These are phyloP conservation scores for Orobanche coerulescens DNA, from an alignment of 257 asterid genomes.

Conservation along the genomic window DNA sequence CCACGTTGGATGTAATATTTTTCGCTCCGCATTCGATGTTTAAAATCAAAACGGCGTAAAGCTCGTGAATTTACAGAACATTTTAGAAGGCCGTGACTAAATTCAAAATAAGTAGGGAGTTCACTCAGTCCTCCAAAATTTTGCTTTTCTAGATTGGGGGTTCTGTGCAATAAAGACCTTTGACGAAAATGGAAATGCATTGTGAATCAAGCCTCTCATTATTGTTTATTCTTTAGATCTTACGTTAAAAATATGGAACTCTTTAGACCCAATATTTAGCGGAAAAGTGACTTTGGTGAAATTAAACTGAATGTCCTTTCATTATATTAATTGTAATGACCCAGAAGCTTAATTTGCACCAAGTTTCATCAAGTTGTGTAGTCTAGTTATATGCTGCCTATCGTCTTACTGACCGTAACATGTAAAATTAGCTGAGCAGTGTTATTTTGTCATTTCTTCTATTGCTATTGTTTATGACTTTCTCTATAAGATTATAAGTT, in stretches of 20 bases:
- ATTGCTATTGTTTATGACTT: slow-evolving; percentile 12
- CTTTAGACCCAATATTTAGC: background rate
- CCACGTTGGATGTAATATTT: too few relatives aligned
- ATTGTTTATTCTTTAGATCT: background rate
- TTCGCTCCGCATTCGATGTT: too few relatives aligned
- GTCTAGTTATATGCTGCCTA: background rate
- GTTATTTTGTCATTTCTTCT: background rate
- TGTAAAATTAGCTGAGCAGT: slow-evolving; percentile 4
- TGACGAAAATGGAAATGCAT: background rate
- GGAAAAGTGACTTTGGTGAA: background rate
- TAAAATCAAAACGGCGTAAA: too few relatives aligned
- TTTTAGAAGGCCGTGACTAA: too few relatives aligned
- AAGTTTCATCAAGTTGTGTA: slow-evolving; percentile 1
- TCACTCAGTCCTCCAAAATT: background rate
- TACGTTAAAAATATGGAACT: background rate
- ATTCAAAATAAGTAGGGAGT: background rate
- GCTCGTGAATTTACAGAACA: too few relatives aligned
- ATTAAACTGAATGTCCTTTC: background rate
- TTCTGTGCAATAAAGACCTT: background rate
- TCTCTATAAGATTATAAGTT: slow-evolving; percentile 12
- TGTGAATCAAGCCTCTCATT: background rate
- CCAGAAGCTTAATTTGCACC: background rate
- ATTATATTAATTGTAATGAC: background rate
- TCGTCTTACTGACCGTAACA: slow-evolving; percentile 9
- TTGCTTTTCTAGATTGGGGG: background rate